Percentiles rank a stretch among this genome's conserved stretches.
Evolutionary conservation across 306 rosid genomes (phyloP).

Genomic region (Astragalus membranaceus): DNA sequence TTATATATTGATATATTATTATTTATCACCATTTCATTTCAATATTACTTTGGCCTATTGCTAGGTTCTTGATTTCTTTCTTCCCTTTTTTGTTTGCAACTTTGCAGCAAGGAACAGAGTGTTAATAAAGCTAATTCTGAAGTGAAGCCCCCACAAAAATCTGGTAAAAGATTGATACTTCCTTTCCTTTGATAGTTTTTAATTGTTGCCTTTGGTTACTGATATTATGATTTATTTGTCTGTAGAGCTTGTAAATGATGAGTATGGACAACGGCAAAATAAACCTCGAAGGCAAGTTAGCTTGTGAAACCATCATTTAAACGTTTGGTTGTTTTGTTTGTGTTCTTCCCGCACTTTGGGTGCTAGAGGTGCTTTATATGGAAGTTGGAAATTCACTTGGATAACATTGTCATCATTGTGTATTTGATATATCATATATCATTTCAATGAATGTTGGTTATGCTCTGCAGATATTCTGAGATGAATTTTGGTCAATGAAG

Average conservation of each 20-base stretch:
- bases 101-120: constrained; percentile 65
- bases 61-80: not conserved
- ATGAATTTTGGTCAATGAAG: constrained; percentile 87
- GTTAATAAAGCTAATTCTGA: constrained; percentile 49
- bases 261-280: constrained; percentile 82
- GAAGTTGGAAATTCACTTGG: not conserved
- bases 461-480: constrained; percentile 80
- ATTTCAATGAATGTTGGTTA: constrained; percentile 7
- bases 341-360: not conserved
- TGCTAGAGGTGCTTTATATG: not conserved
- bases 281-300: constrained; percentile 82
- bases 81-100: constrained; percentile 7
- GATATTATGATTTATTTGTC: not conserved
- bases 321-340: not conserved
- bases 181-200: not conserved
- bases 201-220: not conserved
- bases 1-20: not conserved
- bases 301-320: not conserved
- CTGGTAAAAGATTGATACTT: constrained; percentile 43
- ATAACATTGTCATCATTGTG: not conserved
- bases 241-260: constrained; percentile 67
- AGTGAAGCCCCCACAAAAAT: constrained; percentile 61
- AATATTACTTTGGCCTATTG: not conserved
- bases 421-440: not conserved
- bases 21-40: not conserved